phyloP scores from a whole-genome alignment of 1,284 basidiomycete genomes.

The Tylopilus sp. region DNA sequence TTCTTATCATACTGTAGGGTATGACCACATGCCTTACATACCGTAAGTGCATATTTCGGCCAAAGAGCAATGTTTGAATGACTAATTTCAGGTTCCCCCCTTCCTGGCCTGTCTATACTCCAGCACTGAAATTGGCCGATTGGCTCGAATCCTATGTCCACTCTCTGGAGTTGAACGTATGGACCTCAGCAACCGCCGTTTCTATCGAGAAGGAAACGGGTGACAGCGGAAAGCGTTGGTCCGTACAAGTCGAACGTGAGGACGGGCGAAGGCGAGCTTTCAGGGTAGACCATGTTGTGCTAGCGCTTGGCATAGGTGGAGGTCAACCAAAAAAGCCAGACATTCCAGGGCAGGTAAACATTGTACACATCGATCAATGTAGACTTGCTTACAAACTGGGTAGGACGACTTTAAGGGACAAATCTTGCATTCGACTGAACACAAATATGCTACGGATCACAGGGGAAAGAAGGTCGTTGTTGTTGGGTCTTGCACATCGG shows the following conservation, averaged over 20 bases:
- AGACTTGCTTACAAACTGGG: background rate
- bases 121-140: slow-evolving; percentile 45
- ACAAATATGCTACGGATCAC: slow-evolving; percentile 50
- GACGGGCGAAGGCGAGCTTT: slow-evolving; percentile 36
- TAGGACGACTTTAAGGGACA: slow-evolving; percentile 56
- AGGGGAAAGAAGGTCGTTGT: slow-evolving; percentile 60
- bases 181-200: slow-evolving; percentile 41
- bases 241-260: slow-evolving; percentile 37
- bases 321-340: slow-evolving; percentile 38
- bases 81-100: slow-evolving; percentile 31
- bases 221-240: slow-evolving; percentile 39
- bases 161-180: slow-evolving; percentile 46
- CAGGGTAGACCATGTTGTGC: slow-evolving; percentile 39
- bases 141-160: slow-evolving; percentile 51
- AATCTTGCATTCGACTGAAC: slow-evolving; percentile 54
- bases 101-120: slow-evolving; percentile 43
- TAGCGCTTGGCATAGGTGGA: slow-evolving; percentile 46
- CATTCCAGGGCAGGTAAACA: slow-evolving; percentile 36
- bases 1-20: slow-evolving; percentile 22
- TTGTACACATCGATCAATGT: background rate
- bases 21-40: slow-evolving; percentile 38
- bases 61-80: background rate
- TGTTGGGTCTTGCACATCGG: slow-evolving; percentile 61
- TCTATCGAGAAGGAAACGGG: slow-evolving; percentile 34
- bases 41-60: slow-evolving; percentile 26